Evolutionary conservation across 805 yeast genomes (phyloP).

Genomic region (Helenozyma baotianmanensis): DNA sequence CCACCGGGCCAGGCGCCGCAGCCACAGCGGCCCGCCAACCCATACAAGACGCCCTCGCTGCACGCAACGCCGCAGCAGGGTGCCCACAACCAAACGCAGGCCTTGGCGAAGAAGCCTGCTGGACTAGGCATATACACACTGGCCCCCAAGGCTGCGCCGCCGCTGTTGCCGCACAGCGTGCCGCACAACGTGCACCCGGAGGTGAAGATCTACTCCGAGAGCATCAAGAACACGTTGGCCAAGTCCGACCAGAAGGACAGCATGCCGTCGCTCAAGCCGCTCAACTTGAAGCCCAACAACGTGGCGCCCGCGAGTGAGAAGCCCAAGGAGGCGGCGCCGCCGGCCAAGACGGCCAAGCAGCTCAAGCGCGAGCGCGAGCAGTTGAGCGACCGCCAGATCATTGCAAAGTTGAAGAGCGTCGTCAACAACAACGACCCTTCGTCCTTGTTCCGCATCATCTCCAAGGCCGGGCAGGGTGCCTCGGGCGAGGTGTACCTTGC

Average conservation of each 20-base stretch:
- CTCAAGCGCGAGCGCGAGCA: constrained; percentile 38
- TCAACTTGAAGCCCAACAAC: constrained; percentile 11
- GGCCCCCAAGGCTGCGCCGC: constrained; percentile 21
- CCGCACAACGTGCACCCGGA: constrained; percentile 26
- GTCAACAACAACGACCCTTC: constrained; percentile 86
- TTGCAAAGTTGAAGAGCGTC: constrained; percentile 76
- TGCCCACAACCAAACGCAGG: constrained; percentile 13
- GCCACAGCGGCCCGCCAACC: not conserved
- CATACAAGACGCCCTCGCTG: not conserved
- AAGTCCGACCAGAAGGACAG: constrained; percentile 2
- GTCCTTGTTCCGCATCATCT: constrained; percentile 68
- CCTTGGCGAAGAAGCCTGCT: constrained; percentile 15
- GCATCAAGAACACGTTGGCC: constrained; percentile 22
- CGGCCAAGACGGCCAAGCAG: constrained; percentile 34
- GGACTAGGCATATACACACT: constrained; percentile 21
- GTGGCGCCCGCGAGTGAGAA: constrained; percentile 11
- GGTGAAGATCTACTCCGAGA: constrained; percentile 26
- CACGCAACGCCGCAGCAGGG: not conserved
- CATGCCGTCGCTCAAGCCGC: constrained; percentile 10
- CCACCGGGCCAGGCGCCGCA: constrained; percentile 33
- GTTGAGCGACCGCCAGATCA: constrained; percentile 81
- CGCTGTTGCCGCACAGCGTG: constrained; percentile 24
- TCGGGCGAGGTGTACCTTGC: constrained; percentile 93
- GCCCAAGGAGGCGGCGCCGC: constrained; percentile 1
- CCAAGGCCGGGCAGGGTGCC: constrained; percentile 96